Evolutionary conservation across 345 rosid genomes (phyloP).

Genomic region (Viola odorata): DNA sequence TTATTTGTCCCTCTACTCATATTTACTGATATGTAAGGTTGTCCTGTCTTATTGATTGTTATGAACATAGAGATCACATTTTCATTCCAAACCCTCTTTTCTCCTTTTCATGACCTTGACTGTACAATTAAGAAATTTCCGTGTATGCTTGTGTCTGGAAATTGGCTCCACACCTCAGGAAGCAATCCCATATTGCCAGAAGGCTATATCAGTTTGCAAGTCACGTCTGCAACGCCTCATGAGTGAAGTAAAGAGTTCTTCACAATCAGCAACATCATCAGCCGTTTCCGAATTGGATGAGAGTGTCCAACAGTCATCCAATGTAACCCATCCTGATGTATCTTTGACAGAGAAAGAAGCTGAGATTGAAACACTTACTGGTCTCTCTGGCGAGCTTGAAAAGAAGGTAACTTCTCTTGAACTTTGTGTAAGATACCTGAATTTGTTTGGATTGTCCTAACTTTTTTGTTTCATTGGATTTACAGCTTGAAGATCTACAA

Average conservation of each 20-base stretch:
- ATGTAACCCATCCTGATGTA: conserved; percentile 35
- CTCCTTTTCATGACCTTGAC: conserved; percentile 33
- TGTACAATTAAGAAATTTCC: conserved; percentile 63
- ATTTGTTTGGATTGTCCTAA: neutral
- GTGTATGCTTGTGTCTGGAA: conserved; percentile 80
- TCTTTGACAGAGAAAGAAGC: conserved; percentile 56
- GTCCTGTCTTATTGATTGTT: neutral
- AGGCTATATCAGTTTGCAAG: conserved; percentile 76
- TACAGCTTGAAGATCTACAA: conserved; percentile 93
- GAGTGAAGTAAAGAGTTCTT: conserved; percentile 46
- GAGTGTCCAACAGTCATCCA: conserved; percentile 53
- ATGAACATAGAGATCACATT: too few relatives aligned
- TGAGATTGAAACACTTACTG: conserved; percentile 61
- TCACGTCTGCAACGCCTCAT: conserved; percentile 49
- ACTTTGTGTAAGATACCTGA: neutral
- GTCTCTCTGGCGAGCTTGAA: conserved; percentile 70
- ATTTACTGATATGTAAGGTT: neutral
- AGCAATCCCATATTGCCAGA: conserved; percentile 73
- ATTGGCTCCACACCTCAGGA: conserved; percentile 71
- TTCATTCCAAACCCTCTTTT: neutral
- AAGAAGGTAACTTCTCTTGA: conserved; percentile 56
- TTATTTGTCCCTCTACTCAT: neutral
- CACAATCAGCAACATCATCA: conserved; percentile 45
- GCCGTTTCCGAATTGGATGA: conserved; percentile 47
- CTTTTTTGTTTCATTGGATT: conserved; percentile 10